Evolutionary conservation across 202 grass and related monocot genomes (phyloP), one percentile per base, ranked within the genome.

Genomic region (Panicum hallii): DNA sequence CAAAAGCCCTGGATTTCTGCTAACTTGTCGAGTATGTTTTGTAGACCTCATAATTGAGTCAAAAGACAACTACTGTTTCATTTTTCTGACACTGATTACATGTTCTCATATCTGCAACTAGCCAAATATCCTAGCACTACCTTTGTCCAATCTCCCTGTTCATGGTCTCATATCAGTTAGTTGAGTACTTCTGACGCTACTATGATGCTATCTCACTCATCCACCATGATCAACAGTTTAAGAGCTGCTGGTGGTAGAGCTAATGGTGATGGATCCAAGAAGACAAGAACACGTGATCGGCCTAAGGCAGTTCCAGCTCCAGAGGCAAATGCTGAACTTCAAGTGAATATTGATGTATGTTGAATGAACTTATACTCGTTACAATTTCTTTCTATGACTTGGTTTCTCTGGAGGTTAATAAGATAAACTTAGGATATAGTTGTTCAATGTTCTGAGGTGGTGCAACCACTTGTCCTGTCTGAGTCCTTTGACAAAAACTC

Each of bases 311-410:
- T 90, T 78, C 89, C 94, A 82, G 91, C 91, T 84, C 94, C 94
- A 47, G 94, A 97, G 86, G 91, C 94, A 52, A 97, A 97, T 88
- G 94, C 94, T 45, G 94, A 97, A 82, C 89, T 97, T 55, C 94
- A 94, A 89, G 80, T 77, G 82, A 94, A 94, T 73, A 84, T 92
- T 76, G 91, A 94, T 89, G 94, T 97, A 97, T 77, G 93, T 83
- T 56, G 47, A 61, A 60, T 50, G 43, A 69, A 71, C 80, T 84
- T 58, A 8, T 49, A 63, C 60, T 56, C 84, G 11, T 19, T 74
- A 69, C 20, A 26, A 40, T 75, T 56, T 62, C 19, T 87, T 79
- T 83, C 4, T 79, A 17, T 79, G n/a, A 40, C 60, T 30, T 90
- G 44, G n/a, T 79, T 78, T 79, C 6, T 34, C 78, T 61, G 6